Base-by-base conservation (phyloP, 768 basidiomycete species). In the Boletus patriciae region DNA sequence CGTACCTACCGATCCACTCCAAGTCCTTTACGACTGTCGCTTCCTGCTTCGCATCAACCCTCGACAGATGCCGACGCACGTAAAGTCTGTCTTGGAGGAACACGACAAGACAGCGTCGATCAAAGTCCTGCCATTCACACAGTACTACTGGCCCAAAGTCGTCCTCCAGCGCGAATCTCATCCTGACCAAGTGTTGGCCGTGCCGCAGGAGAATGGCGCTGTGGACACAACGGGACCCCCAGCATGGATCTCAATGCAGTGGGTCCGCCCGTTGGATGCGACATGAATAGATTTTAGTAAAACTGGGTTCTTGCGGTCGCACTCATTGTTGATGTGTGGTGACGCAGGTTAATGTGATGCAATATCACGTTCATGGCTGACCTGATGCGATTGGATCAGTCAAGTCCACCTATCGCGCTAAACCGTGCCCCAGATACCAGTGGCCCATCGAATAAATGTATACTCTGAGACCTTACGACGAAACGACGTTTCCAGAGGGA, bases 21-120 rank as follows among this genome's bases (percentile, higher is more conserved):
- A 79, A 23, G 47, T 85, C 13, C 71, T 90, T 29, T 90, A 82
- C 65, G 89, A 92, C 67, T 76, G 77, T 61, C 84, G 90, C 7
- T 92, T 88, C 68, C 62, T 83, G 4, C 48, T 91, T 42, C 65
- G 62, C 19, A 75, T 89, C 60, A 57, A 80, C 54, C 62, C 82
- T 15, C 60, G 62, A 34, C 72, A 62, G 41, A 76, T 85, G 21
- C 84, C 85, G 2, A 21, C 52, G 2, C 45, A 67, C 9, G 36
- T 87, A 4, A 55, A 62, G n/a, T 51, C 57, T 19, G 62, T 62
- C 34, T 51, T 83, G 38, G 21, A 59, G 7, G 47, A 63, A 46
- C 54, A 49, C 15, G 57, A 60, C 7, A 36, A 55, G 11, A 68
- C 62, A 1, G 56, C 62, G 8, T 64, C 82, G 13, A 18, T 73